Conservation (phyloP, 352 stramenopile species). For the Phytophthora sansomeana region DNA sequence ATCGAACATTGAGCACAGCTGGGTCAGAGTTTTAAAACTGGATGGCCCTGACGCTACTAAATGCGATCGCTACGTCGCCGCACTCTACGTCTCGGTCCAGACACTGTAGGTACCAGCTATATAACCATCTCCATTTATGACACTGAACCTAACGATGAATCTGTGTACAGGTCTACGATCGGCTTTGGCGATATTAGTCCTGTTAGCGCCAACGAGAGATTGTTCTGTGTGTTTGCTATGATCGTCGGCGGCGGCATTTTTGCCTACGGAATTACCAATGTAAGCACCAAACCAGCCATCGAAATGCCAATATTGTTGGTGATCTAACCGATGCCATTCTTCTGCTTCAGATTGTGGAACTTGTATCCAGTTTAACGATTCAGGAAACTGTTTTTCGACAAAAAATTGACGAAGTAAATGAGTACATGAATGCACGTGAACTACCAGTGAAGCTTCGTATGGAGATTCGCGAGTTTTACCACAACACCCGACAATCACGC, state of each 20-base stretch:
- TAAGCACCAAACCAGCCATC: slow-evolving; percentile 27
- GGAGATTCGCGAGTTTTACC: slow-evolving; percentile 84
- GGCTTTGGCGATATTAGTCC: slow-evolving; percentile 63
- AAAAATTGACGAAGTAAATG: slow-evolving; percentile 83
- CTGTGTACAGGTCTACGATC: slow-evolving; percentile 55
- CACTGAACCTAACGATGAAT: neutral
- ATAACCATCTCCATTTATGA: neutral
- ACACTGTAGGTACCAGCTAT: slow-evolving; percentile 58
- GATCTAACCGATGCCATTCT: too few relatives aligned
- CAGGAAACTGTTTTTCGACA: slow-evolving; percentile 70
- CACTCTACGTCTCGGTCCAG: slow-evolving; percentile 78
- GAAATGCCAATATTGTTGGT: neutral
- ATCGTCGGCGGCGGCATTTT: slow-evolving; percentile 75
- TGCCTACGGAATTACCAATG: slow-evolving; percentile 84
- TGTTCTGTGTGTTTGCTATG: slow-evolving; percentile 82
- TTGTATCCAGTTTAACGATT: slow-evolving; percentile 76
- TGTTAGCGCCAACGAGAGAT: slow-evolving; percentile 58
- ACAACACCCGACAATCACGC: slow-evolving; percentile 71
- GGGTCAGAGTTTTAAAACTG: slow-evolving; percentile 54
- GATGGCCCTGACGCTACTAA: slow-evolving; percentile 41
- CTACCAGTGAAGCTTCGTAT: slow-evolving; percentile 69
- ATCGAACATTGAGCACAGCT: slow-evolving; percentile 40
- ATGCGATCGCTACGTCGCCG: slow-evolving; percentile 70
- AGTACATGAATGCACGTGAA: slow-evolving; percentile 82
- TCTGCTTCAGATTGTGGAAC: slow-evolving; percentile 59